Conservation (phyloP, 306 rosid species). For the Pyrus bretschneideri region DNA sequence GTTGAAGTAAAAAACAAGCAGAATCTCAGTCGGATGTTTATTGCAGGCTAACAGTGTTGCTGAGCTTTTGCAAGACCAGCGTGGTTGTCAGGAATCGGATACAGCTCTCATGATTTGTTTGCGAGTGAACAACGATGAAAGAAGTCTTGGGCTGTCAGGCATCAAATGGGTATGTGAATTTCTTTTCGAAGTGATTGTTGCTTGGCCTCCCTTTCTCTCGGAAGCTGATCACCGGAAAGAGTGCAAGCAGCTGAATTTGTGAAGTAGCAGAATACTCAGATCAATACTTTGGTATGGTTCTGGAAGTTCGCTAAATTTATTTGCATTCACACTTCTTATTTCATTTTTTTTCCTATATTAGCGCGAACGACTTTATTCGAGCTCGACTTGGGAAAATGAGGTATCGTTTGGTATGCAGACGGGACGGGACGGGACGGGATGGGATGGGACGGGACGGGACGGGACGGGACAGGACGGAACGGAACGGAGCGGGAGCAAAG, state of each 20-base stretch:
- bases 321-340: no score
- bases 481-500: no score
- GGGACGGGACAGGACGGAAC: no score
- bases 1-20: background rate
- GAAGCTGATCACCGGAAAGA: conserved; percentile 44
- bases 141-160: conserved; percentile 77
- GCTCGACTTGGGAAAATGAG: background rate
- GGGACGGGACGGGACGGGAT: no score
- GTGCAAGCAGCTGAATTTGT: conserved; percentile 41
- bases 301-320: background rate
- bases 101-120: conserved; percentile 35
- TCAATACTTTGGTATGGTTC: background rate
- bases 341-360: no score
- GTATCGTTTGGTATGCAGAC: no score
- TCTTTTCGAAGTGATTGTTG: conserved; percentile 1
- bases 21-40: background rate
- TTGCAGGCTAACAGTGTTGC: conserved; percentile 41
- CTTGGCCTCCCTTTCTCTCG: conserved; percentile 45
- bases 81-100: conserved; percentile 31
- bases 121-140: conserved; percentile 45
- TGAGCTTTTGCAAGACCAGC: conserved; percentile 28
- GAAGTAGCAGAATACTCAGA: conserved; percentile 28
- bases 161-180: conserved; percentile 66
- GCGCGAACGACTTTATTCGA: background rate
- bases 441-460: no score